Evolutionary conservation across 148 eudicot genomes (phyloP), one percentile per base, ranked within the genome.

Genomic region (Mesembryanthemum crystallinum): DNA sequence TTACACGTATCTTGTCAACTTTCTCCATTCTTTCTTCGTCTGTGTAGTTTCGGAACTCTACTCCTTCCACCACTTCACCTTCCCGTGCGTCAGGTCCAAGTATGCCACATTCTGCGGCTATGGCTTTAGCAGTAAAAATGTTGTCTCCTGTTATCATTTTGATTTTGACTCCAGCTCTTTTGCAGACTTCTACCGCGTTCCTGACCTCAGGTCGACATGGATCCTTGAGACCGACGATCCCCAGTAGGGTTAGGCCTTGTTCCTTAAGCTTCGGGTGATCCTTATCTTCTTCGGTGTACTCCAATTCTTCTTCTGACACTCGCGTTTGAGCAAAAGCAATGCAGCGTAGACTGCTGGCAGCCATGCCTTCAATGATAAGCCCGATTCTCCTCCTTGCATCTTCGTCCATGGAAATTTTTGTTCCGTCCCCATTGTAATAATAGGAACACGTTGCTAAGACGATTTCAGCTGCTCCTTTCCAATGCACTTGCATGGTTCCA

Each of bases 401-500:
- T 72, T 83, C 82, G 62, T 85, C 81, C 75, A 93, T 85, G 1
- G 43, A 24, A 62, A 65, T 81, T 20, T 73, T 42, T 27, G 63
- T 58, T 61, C 98, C 96, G 4, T 59, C 63, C 23, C 55, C 27
- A 12, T 82, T 73, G 69, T 77, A 84, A 78, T 90, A 92, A 72
- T 67, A 37, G 3, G 89, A 78, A 70, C 98, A 93, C 87, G 76
- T 75, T 75, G 81, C 82, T 54, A 92, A 79, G 9, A 92, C 63
- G 74, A 92, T 90, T 76, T 92, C 95, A 68, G 98, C 96, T 25
- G 95, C 98, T 76, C 98, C 98, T 83, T 92, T 92, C 95, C 91
- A 92, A 62, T 92, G 98, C 74, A 90, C 84, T 54, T 86, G 82
- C 24, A 76, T 66, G 24, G 83, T 73, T 35, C 82, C 67, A 23